A percentile compares a stretch with the other conserved stretches of the same genome.
phyloP scores from a whole-genome alignment of 2,329 filamentous ascomycete species.

The Lizonia empirigonia region DNA sequence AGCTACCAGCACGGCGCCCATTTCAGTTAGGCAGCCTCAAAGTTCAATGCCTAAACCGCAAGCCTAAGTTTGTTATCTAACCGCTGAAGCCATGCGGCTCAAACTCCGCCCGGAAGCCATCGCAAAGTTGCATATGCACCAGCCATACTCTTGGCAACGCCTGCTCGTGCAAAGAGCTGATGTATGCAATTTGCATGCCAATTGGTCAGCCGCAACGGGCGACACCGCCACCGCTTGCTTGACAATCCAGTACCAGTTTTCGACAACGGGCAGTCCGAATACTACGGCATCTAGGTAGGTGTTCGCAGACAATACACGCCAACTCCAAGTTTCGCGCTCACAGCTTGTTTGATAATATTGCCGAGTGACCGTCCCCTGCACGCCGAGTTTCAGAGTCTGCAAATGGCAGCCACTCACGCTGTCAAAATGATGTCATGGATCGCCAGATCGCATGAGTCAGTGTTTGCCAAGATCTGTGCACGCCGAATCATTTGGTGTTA shows the following conservation, averaged over 20 bases:
- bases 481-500: not conserved
- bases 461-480: not conserved
- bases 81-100: not conserved
- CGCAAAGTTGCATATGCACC: not conserved
- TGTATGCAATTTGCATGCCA: not conserved
- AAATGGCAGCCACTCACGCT: not conserved
- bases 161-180: not conserved
- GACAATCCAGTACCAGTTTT: not conserved
- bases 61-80: not conserved
- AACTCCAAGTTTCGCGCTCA: not conserved
- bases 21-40: too few species aligned
- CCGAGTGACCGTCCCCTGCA: not conserved
- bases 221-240: slow-evolving; percentile 1
- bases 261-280: slow-evolving; percentile 2
- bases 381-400: not conserved
- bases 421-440: slow-evolving; percentile 11
- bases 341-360: not conserved
- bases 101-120: not conserved
- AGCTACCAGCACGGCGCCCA: too few species aligned
- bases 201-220: not conserved
- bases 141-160: slow-evolving; percentile 11
- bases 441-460: not conserved
- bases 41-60: not conserved
- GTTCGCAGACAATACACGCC: not conserved
- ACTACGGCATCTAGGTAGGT: too few species aligned